Evolutionary conservation across 306 rosid species (phyloP).

Genomic region (Fragaria iinumae): DNA sequence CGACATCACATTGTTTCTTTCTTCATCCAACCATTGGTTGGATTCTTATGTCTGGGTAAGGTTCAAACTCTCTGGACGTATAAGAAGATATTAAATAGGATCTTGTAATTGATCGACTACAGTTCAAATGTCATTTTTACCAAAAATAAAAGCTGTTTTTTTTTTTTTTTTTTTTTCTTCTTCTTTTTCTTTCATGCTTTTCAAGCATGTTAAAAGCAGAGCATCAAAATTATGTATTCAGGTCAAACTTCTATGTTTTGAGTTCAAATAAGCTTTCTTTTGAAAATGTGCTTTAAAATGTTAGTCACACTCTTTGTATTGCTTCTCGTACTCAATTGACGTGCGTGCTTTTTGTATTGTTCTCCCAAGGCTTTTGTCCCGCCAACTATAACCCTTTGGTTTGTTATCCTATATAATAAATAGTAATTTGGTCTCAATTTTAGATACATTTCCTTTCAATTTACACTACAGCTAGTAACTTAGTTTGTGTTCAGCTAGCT

Average conservation of each 20-base stretch:
- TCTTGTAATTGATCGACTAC: not conserved
- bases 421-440: not conserved
- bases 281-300: not conserved
- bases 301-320: not conserved
- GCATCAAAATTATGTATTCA: not conserved
- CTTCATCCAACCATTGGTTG: not conserved
- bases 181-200: not conserved
- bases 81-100: not conserved
- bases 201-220: not conserved
- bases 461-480: not conserved
- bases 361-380: not conserved
- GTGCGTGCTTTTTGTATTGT: not conserved
- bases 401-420: not conserved
- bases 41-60: not conserved
- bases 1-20: not conserved
- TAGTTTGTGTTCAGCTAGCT: not conserved
- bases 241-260: not conserved
- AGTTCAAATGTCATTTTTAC: not conserved
- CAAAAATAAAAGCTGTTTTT: not conserved
- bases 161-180: no score
- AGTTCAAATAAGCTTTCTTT: not conserved
- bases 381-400: not conserved
- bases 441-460: not conserved
- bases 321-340: not conserved
- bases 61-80: not conserved